Evolutionary conservation across 2,329 filamentous ascomycete genomes (phyloP).

Genomic region (Fusarium sulawesiense): DNA sequence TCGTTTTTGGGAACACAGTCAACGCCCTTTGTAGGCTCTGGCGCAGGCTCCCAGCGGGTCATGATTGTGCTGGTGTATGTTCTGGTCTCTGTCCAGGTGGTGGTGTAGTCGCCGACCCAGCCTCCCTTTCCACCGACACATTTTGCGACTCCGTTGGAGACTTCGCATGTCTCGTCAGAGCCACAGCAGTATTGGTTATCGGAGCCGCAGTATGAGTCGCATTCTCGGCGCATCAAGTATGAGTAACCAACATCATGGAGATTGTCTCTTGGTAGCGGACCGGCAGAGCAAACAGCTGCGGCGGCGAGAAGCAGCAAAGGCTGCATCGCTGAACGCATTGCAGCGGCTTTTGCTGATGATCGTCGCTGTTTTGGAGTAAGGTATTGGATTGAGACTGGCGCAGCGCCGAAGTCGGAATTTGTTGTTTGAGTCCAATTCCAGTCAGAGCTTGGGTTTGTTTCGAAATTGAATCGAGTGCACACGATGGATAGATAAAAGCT

Average conservation of each 20-base stretch:
- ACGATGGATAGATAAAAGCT: background rate
- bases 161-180: slow-evolving; percentile 62
- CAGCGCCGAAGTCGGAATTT: slow-evolving; percentile 11
- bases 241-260: slow-evolving; percentile 61
- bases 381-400: slow-evolving; percentile 7
- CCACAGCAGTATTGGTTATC: slow-evolving; percentile 68
- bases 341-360: slow-evolving; percentile 10
- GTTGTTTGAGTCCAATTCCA: slow-evolving; percentile 29
- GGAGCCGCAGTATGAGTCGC: slow-evolving; percentile 65
- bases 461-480: slow-evolving; percentile 20
- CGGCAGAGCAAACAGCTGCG: slow-evolving; percentile 52
- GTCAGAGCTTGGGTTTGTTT: slow-evolving; percentile 9
- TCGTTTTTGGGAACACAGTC: slow-evolving; percentile 63
- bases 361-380: slow-evolving; percentile 1
- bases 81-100: slow-evolving; percentile 70
- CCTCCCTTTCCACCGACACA: slow-evolving; percentile 56
- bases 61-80: slow-evolving; percentile 70
- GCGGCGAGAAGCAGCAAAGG: slow-evolving; percentile 55
- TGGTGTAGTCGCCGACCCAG: slow-evolving; percentile 58
- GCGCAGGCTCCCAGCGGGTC: slow-evolving; percentile 60
- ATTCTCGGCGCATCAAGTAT: slow-evolving; percentile 62
- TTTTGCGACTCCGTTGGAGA: slow-evolving; percentile 60
- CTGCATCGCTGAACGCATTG: slow-evolving; percentile 44
- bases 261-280: slow-evolving; percentile 63
- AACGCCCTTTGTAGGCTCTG: slow-evolving; percentile 56